Percentiles rank a stretch among this genome's conserved stretches.
Conservation (phyloP, 192 early-diverging fungal species). For the Podila clonocystis region DNA sequence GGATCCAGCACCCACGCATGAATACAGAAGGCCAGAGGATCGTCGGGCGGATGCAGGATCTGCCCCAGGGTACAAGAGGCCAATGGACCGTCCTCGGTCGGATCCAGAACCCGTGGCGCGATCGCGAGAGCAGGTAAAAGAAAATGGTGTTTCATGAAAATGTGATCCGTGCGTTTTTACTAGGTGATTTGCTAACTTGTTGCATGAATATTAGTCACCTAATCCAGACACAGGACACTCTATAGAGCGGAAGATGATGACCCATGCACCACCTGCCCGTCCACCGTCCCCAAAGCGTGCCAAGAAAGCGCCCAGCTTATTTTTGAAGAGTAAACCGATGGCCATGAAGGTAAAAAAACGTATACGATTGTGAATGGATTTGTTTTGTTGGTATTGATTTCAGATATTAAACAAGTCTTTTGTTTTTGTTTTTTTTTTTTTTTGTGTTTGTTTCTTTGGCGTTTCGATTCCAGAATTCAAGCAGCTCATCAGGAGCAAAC, state of each 20-base stretch:
- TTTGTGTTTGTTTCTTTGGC: background rate
- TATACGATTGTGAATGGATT: background rate
- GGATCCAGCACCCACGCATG: background rate
- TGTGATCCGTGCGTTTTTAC: too few species aligned
- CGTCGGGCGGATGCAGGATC: background rate
- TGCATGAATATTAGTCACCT: background rate
- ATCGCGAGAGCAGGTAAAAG: too few species aligned
- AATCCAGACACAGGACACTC: background rate
- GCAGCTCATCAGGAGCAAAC: background rate
- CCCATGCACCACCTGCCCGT: background rate
- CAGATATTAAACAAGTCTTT: too few species aligned
- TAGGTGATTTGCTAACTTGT: too few species aligned
- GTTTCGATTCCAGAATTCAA: background rate
- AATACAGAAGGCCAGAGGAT: background rate
- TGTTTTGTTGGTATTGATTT: background rate
- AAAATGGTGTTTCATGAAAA: too few species aligned
- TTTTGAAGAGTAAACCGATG: constrained; percentile 39
- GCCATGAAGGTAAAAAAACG: constrained; percentile 10
- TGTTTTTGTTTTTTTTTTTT: background rate
- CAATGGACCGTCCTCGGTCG: background rate
- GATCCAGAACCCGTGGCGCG: background rate
- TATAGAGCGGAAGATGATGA: background rate
- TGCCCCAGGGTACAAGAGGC: background rate
- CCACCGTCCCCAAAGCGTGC: constrained; percentile 26
- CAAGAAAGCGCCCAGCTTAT: constrained; percentile 21